Conservation (phyloP, 2,329 filamentous ascomycete species). For the Colletotrichum brevisporum region DNA sequence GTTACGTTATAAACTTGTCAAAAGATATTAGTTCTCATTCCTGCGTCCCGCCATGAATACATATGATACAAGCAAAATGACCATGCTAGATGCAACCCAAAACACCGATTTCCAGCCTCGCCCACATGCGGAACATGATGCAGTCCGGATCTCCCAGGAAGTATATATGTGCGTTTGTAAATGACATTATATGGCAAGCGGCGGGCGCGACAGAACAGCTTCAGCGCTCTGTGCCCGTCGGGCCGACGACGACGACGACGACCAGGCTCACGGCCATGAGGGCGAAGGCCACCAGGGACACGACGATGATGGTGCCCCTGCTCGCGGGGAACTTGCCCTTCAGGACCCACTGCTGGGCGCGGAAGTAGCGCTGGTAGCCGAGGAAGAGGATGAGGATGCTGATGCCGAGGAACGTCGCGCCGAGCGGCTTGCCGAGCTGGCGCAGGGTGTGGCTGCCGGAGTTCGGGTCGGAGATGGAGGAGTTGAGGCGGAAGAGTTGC, state of each 20-base stretch:
- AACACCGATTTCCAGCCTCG: not conserved
- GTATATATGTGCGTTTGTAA: not conserved
- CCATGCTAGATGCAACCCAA: slow-evolving; percentile 1
- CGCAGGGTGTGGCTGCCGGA: slow-evolving; percentile 62
- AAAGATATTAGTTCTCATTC: slow-evolving; percentile 5
- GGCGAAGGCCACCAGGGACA: slow-evolving; percentile 75
- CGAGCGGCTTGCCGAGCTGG: slow-evolving; percentile 79
- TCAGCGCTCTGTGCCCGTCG: slow-evolving; percentile 45
- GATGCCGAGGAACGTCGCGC: slow-evolving; percentile 82
- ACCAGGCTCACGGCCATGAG: slow-evolving; percentile 73
- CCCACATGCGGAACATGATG: not conserved
- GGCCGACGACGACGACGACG: slow-evolving; percentile 70
- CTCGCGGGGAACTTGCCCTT: slow-evolving; percentile 85
- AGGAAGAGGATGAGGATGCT: slow-evolving; percentile 81
- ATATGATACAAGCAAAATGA: slow-evolving; percentile 4
- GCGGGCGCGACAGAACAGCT: not conserved
- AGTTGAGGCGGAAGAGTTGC: slow-evolving; percentile 88
- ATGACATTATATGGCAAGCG: not conserved
- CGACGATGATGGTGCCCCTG: slow-evolving; percentile 79
- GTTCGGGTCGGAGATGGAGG: slow-evolving; percentile 61
- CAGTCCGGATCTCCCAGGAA: not conserved
- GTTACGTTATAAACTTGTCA: not conserved
- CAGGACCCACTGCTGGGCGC: slow-evolving; percentile 84
- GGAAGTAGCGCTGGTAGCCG: slow-evolving; percentile 84
- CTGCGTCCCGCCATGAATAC: not conserved